Percentiles rank a stretch among this genome's conserved stretches.
These are phyloP conservation scores for Hypoxylon sp. DNA, from an alignment of 2,329 filamentous ascomycete species.

Conservation along the genomic window DNA sequence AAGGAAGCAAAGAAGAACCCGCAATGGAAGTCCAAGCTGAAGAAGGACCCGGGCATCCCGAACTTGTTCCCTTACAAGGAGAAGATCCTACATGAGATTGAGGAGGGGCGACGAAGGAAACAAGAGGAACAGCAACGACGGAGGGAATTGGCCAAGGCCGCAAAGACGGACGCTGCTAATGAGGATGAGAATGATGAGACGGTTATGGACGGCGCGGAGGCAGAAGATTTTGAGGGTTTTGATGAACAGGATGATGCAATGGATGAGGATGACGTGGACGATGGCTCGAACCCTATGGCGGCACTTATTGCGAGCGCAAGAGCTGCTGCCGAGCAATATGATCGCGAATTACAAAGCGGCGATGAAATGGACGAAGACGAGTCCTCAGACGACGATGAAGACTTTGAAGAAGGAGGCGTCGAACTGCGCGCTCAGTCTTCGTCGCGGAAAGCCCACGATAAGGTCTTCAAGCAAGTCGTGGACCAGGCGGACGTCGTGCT, in stretches of 20 bases:
- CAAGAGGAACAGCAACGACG: conserved; percentile 80
- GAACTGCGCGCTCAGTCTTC: conserved; percentile 67
- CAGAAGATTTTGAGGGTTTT: conserved; percentile 63
- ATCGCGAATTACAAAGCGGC: conserved; percentile 72
- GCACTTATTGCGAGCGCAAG: conserved; percentile 88
- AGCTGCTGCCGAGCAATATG: conserved; percentile 81
- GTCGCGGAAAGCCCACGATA: conserved; percentile 91
- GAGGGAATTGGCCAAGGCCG: conserved; percentile 79
- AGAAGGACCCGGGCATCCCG: conserved; percentile 98
- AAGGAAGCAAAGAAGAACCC: conserved; percentile 97
- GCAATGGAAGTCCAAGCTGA: conserved; percentile 93
- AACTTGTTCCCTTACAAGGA: conserved; percentile 99
- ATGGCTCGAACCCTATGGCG: conserved; percentile 88
- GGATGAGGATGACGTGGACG: conserved; percentile 71
- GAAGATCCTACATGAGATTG: conserved; percentile 92
- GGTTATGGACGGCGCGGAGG: conserved; percentile 61
- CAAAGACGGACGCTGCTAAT: conserved; percentile 65
- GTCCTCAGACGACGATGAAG: conserved; percentile 57
- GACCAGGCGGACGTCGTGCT: conserved; percentile 90
- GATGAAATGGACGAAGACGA: conserved; percentile 71
- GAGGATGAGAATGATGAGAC: conserved; percentile 62
- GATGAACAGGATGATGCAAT: conserved; percentile 65
- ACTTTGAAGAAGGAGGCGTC: conserved; percentile 62
- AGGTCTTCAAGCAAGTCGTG: conserved; percentile 94
- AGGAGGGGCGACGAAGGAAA: conserved; percentile 85